phyloP scores from a whole-genome alignment of 176 grass and related monocot species.

The Typha latifolia region DNA sequence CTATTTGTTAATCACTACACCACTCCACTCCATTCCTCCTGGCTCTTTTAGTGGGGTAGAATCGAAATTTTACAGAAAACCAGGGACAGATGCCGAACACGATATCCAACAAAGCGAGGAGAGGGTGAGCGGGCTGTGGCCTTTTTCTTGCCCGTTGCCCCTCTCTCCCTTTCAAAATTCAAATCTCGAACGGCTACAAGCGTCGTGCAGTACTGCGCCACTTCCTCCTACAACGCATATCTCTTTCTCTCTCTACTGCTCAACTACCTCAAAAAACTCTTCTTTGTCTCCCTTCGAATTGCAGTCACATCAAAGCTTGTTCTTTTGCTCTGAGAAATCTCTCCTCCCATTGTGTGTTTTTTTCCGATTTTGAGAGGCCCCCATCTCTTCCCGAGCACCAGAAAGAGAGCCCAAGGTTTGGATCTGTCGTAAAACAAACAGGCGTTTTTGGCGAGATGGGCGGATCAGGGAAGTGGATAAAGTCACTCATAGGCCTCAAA shows the following conservation, averaged over 20 bases:
- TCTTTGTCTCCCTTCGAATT: background rate
- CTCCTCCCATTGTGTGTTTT: too few species aligned
- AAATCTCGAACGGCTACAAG: constrained; percentile 28
- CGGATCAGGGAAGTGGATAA: constrained; percentile 72
- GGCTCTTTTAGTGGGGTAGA: background rate
- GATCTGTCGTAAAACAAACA: constrained; percentile 4
- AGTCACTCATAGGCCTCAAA: constrained; percentile 48
- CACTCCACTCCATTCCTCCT: too few species aligned
- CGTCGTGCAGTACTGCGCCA: background rate
- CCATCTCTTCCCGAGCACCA: too few species aligned
- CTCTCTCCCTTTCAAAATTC: constrained; percentile 26
- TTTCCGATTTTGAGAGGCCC: too few species aligned
- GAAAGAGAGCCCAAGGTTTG: background rate
- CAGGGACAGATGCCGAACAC: background rate
- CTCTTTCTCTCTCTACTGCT: background rate
- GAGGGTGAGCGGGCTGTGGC: background rate
- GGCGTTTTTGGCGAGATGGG: constrained; percentile 34
- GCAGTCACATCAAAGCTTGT: too few species aligned
- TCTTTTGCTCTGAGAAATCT: too few species aligned
- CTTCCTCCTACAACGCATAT: background rate
- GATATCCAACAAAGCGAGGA: background rate
- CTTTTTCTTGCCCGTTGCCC: background rate
- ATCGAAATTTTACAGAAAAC: background rate
- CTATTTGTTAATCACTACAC: background rate
- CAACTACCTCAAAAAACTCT: background rate